Conservation (phyloP, 257 asterid genomes). For the Nemophila menziesii region DNA sequence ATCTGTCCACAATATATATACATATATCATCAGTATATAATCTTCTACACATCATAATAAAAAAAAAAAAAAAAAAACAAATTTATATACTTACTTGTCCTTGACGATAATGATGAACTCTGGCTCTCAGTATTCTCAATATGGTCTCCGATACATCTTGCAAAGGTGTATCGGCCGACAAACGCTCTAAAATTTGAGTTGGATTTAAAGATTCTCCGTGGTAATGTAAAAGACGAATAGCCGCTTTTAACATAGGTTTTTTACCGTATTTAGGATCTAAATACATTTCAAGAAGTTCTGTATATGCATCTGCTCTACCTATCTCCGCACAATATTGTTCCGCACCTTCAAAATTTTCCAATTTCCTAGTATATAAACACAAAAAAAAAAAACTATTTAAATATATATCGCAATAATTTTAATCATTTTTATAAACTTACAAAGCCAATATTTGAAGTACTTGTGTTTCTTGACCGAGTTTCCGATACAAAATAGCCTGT, state of each 20-base stretch:
- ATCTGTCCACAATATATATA: too few relatives aligned
- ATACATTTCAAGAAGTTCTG: conserved; percentile 94
- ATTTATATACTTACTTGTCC: conserved; percentile 72
- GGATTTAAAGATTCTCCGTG: conserved; percentile 92
- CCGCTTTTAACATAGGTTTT: conserved; percentile 87
- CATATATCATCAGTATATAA: too few relatives aligned
- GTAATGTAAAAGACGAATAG: conserved; percentile 84
- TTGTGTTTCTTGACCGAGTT: conserved; percentile 83
- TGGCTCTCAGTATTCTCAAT: conserved; percentile 73
- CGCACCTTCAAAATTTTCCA: conserved; percentile 94
- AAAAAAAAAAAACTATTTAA: conserved; percentile 7
- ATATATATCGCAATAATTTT: background rate
- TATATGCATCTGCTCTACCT: conserved; percentile 97
- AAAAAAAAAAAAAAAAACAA: conserved; percentile 4
- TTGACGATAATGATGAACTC: conserved; percentile 75
- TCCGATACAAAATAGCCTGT: conserved; percentile 94
- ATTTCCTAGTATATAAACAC: conserved; percentile 45
- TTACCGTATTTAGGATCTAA: conserved; percentile 87
- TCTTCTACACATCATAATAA: too few relatives aligned
- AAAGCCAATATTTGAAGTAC: conserved; percentile 86
- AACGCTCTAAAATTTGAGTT: conserved; percentile 78
- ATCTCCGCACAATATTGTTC: conserved; percentile 93
- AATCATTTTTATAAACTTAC: conserved; percentile 32
- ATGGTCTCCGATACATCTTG: conserved; percentile 83
- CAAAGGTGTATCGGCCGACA: conserved; percentile 80